Conservation (phyloP, 495 filamentous ascomycete genomes). For the Hypoxylon perforatum region DNA sequence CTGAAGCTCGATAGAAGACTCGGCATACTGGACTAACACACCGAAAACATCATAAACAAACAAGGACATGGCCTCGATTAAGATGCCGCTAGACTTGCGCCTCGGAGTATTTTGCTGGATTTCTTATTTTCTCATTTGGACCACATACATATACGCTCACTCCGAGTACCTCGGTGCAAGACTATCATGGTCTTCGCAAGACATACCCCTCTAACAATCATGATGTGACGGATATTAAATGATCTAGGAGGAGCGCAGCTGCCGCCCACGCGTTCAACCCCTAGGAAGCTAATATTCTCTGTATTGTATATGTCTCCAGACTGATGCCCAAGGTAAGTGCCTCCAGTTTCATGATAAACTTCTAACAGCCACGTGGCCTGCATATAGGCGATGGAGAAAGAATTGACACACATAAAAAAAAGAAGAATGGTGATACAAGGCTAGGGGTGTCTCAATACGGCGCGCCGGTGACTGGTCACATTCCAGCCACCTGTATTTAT, state of each 20-base stretch:
- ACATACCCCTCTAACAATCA: constrained; percentile 1
- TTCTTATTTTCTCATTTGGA: not conserved
- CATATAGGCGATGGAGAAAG: constrained; percentile 18
- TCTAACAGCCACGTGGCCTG: constrained; percentile 33
- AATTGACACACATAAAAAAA: constrained; percentile 8
- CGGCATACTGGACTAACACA: constrained; percentile 5
- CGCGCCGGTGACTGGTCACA: constrained; percentile 35
- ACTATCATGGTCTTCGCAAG: constrained; percentile 1
- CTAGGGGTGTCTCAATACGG: constrained; percentile 27
- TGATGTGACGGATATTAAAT: constrained; percentile 4
- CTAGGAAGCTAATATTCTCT: constrained; percentile 14
- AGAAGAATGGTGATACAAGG: constrained; percentile 20
- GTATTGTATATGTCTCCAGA: constrained; percentile 5
- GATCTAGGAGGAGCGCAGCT: not conserved
- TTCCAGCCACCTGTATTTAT: constrained; percentile 30
- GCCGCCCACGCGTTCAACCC: not conserved
- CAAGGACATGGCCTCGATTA: constrained; percentile 1
- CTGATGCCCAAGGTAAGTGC: constrained; percentile 6
- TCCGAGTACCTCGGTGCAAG: constrained; percentile 3
- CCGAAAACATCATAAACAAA: constrained; percentile 2
- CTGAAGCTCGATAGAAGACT: constrained; percentile 7
- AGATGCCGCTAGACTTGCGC: not conserved
- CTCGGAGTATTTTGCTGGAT: constrained; percentile 1
- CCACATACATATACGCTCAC: not conserved
- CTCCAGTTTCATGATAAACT: not conserved